Evolutionary conservation across 495 filamentous ascomycete genomes (phyloP), one percentile per base, ranked within the genome.

Genomic region (Niebla homalea): DNA sequence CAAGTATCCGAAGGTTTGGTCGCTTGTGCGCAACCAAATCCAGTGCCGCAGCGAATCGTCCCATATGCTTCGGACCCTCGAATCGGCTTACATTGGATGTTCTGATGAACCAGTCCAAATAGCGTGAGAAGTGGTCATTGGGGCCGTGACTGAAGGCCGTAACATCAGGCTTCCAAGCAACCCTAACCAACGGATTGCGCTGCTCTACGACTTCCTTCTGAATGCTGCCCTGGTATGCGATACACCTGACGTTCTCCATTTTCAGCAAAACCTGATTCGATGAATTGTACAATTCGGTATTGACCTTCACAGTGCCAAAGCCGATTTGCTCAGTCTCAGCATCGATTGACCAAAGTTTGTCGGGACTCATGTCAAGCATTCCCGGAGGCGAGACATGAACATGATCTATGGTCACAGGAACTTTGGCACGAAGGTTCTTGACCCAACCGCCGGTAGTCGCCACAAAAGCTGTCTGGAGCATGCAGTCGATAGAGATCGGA

Each of bases 91-190:
- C n/a, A n/a, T n/a, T n/a, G n/a, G n/a, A n/a, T n/a, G n/a, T n/a
- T n/a, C n/a, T n/a, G n/a, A n/a, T n/a, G n/a, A n/a, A n/a, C n/a
- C n/a, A n/a, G n/a, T n/a, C 25, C 25, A 26, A 26, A 7, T 26
- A 26, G 7, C 7, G 3, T 7, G 25, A 3, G 25, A 26, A 26
- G 25, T 7, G 4, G 7, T 3, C 4, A 26, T 3, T 7, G 25
- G 25, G 3, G 4, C 7, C 25, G 4, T 3, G 25, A 3, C 4
- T 26, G 3, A 26, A 26, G 3, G 3, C 7, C 4, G 25, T 26
- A 18, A 20, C 11, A 29, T 44, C 38, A 50, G 66, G 66, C 51
- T 67, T 67, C 66, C 66, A 69, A n/a, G 38, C n/a, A 2, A 62
- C 48, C 2, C 59, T 43, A 0, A 63, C 26, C 22, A 42, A 44